Percentiles rank a stretch among this genome's conserved stretches.
Conservation (phyloP, 805 yeast species). For the Vanderwaltozyma verrucispora region DNA sequence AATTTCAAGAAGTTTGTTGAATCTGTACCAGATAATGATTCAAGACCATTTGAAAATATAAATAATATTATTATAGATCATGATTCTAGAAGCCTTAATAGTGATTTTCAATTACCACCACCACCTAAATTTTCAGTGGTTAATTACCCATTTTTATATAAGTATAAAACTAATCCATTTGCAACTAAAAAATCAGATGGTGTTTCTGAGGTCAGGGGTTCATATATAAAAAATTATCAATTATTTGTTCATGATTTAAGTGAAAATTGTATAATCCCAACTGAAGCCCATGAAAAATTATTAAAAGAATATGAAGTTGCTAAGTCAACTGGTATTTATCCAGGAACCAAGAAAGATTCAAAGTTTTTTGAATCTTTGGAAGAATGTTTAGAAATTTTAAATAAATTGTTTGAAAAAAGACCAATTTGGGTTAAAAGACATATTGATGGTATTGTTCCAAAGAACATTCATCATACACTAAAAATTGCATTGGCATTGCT, state of each 20-base stretch:
- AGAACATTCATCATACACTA: constrained; percentile 33
- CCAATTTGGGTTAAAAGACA: constrained; percentile 85
- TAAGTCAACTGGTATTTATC: constrained; percentile 21
- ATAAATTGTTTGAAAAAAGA: constrained; percentile 48
- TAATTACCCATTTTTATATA: constrained; percentile 66
- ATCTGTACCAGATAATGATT: constrained; percentile 31
- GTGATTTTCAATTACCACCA: constrained; percentile 49
- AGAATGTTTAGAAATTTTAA: constrained; percentile 23
- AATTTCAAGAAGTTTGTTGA: constrained; percentile 23
- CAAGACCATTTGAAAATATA: constrained; percentile 30
- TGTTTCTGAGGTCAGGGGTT: constrained; percentile 34
- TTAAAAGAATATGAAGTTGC: constrained; percentile 34
- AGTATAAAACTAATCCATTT: constrained; percentile 64
- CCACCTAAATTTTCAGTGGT: constrained; percentile 76
- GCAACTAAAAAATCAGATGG: constrained; percentile 47
- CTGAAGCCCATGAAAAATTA: constrained; percentile 40
- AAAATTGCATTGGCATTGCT: constrained; percentile 78
- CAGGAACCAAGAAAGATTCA: constrained; percentile 27
- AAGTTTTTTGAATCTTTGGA: constrained; percentile 24
- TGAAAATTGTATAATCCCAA: constrained; percentile 40
- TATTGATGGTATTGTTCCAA: constrained; percentile 44
- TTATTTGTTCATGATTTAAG: constrained; percentile 33
- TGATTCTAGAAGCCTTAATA: constrained; percentile 12
- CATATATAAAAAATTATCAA: constrained; percentile 35
- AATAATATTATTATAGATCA: constrained; percentile 19